Evolutionary conservation across 768 basidiomycete genomes (phyloP).

Genomic region (Royoungia palumana): DNA sequence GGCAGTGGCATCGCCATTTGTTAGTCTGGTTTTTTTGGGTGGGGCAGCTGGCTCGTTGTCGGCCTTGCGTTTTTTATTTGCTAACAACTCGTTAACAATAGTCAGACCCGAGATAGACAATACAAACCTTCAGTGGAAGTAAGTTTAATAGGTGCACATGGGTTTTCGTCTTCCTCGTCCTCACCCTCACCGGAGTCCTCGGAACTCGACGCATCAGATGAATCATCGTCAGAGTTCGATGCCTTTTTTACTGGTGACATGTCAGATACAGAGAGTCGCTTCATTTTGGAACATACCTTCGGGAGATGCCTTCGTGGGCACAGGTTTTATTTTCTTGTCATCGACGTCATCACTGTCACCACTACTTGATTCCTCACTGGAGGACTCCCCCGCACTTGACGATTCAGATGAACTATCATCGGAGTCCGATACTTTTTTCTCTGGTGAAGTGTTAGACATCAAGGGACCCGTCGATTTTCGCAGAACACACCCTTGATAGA

Average conservation of each 20-base stretch:
- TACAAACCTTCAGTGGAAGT: constrained; percentile 38
- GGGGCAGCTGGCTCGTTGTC: constrained; percentile 55
- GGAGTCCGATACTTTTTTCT: not conserved
- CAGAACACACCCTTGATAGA: constrained; percentile 1
- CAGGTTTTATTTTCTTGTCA: not conserved
- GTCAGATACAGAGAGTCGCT: not conserved
- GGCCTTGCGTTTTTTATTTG: constrained; percentile 75
- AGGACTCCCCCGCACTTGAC: no score
- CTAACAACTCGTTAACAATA: constrained; percentile 2
- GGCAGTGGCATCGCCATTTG: constrained; percentile 43
- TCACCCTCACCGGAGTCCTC: constrained; percentile 7
- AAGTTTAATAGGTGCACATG: constrained; percentile 41
- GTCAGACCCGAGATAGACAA: not conserved
- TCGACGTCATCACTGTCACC: no score
- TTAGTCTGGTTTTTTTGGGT: constrained; percentile 81
- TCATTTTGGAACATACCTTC: constrained; percentile 1
- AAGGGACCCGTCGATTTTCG: not conserved
- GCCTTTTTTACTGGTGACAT: not conserved
- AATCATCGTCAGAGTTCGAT: constrained; percentile 5
- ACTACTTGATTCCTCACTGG: no score
- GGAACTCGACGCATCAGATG: constrained; percentile 10
- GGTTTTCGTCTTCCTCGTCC: constrained; percentile 1
- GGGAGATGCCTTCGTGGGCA: not conserved
- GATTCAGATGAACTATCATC: constrained; percentile 15
- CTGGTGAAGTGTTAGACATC: not conserved